Conservation (phyloP, 768 basidiomycete genomes). For the Bullera alba region DNA sequence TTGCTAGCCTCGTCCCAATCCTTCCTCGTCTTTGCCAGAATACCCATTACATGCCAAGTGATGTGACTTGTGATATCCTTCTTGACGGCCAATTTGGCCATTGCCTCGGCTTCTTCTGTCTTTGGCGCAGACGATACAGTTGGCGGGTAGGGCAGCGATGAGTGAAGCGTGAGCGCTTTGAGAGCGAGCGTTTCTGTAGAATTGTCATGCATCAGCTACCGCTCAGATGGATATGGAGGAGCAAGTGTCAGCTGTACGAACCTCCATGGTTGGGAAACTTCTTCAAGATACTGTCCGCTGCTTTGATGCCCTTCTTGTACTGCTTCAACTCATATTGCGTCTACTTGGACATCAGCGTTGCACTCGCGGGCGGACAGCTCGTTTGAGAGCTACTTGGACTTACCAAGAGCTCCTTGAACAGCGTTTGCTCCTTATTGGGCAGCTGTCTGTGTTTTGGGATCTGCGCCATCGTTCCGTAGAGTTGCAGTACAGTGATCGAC, state of each 20-base stretch:
- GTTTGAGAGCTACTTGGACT: constrained; percentile 4
- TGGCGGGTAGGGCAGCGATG: constrained; percentile 37
- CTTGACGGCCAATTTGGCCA: constrained; percentile 40
- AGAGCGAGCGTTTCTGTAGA: constrained; percentile 82
- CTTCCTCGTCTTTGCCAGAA: constrained; percentile 87
- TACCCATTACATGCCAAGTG: constrained; percentile 95
- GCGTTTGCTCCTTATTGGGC: constrained; percentile 70
- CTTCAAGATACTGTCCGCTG: constrained; percentile 87
- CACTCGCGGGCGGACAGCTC: not conserved
- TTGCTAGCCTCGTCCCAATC: constrained; percentile 91
- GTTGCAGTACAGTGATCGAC: too few relatives aligned
- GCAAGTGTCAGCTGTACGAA: too few relatives aligned
- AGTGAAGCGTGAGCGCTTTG: constrained; percentile 70
- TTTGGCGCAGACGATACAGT: constrained; percentile 61
- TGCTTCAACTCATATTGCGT: constrained; percentile 77
- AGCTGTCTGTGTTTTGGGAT: constrained; percentile 52
- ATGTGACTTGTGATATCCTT: constrained; percentile 64
- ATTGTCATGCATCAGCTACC: not conserved
- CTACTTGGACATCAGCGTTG: constrained; percentile 17
- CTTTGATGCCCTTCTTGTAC: constrained; percentile 81
- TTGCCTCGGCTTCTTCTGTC: constrained; percentile 55
- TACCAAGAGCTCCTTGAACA: constrained; percentile 79
- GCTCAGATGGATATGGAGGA: not conserved
- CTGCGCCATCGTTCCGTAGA: constrained; percentile 17
- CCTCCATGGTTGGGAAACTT: constrained; percentile 95